Evolutionary conservation across 129 eudicot genomes (phyloP).

Genomic region (Pseudognaphalium luteoalbum): DNA sequence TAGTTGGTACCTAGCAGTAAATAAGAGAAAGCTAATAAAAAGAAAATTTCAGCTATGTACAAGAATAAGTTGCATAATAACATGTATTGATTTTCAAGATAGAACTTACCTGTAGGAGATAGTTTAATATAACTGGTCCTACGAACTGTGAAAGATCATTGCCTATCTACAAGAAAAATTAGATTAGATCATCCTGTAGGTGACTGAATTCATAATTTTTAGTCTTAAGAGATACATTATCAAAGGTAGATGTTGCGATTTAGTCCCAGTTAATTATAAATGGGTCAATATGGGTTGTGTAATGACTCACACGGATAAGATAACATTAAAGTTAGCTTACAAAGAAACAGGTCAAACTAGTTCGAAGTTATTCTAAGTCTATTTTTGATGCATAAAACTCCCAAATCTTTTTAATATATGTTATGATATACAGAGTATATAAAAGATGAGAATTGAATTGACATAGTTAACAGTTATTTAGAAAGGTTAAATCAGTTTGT

Average conservation of each 20-base stretch:
- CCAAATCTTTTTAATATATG: background rate
- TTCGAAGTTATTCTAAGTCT: background rate
- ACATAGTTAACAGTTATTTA: background rate
- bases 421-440: too few relatives aligned
- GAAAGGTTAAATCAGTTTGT: background rate
- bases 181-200: slow-evolving; percentile 20
- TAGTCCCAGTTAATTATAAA: background rate
- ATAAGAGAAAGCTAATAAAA: background rate
- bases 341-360: background rate
- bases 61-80: slow-evolving; percentile 7
- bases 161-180: slow-evolving; percentile 65
- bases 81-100: slow-evolving; percentile 8
- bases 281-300: background rate
- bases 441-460: too few relatives aligned
- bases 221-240: background rate
- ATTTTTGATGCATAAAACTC: slow-evolving; percentile 12
- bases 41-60: background rate
- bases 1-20: background rate
- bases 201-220: slow-evolving; percentile 11
- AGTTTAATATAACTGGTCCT: slow-evolving; percentile 80
- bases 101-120: slow-evolving; percentile 62
- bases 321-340: background rate
- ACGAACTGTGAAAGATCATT: slow-evolving; percentile 86
- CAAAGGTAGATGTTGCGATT: background rate
- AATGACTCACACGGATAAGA: background rate